Evolutionary conservation across 108 stramenopile species (phyloP).

Genomic region (Cyclostephanos tholiformis): DNA sequence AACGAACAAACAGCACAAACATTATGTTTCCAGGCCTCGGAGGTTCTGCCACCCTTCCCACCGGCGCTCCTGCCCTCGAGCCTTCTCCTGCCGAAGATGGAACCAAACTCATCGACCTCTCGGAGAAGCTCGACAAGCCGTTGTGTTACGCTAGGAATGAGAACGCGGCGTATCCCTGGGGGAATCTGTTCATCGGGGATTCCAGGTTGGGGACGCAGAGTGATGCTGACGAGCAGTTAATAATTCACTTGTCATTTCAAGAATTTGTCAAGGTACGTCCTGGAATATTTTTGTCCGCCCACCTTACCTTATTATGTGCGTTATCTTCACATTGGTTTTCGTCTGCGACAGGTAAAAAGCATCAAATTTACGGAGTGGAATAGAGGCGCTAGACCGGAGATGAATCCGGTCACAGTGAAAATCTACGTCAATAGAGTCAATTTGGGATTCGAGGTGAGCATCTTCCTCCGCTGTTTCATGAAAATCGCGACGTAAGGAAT

Average conservation of each 20-base stretch:
- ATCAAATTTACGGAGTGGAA: conserved; percentile 86
- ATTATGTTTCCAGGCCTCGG: conserved; percentile 37
- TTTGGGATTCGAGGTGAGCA: conserved; percentile 75
- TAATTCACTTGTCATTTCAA: conserved; percentile 82
- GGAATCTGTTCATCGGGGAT: conserved; percentile 89
- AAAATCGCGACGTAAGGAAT: not conserved
- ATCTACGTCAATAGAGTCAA: conserved; percentile 80
- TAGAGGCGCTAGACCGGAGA: conserved; percentile 66
- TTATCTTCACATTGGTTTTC: not conserved
- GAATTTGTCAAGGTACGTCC: conserved; percentile 78
- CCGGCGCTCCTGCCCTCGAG: conserved; percentile 20
- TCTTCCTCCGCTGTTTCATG: not conserved
- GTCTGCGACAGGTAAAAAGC: conserved; percentile 54
- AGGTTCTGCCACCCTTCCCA: conserved; percentile 19
- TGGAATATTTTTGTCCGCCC: conserved; percentile 1
- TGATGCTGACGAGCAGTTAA: conserved; percentile 90
- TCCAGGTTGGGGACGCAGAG: conserved; percentile 79
- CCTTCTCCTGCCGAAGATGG: conserved; percentile 60
- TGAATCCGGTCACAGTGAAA: conserved; percentile 71
- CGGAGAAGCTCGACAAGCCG: conserved; percentile 58
- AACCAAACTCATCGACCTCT: conserved; percentile 58
- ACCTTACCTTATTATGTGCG: not conserved
- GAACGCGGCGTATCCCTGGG: conserved; percentile 68
- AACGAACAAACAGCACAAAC: not conserved
- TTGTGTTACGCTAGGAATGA: conserved; percentile 79